Evolutionary conservation across 345 rosid genomes (phyloP).

Genomic region (Populus pruinosa): DNA sequence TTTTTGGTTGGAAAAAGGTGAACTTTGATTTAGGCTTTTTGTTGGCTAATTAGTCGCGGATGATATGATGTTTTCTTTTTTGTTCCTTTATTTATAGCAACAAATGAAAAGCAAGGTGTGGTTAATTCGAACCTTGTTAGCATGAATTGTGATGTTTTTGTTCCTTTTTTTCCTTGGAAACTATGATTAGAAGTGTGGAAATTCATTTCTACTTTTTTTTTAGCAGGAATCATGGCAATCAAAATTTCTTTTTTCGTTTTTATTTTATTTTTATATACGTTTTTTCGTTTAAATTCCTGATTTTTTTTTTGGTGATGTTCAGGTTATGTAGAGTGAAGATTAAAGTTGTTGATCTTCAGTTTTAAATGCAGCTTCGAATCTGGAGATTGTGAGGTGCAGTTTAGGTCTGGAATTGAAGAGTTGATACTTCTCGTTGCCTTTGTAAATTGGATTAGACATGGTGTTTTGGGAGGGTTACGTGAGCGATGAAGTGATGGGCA

Average conservation of each 20-base stretch:
- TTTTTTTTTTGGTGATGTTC: not conserved
- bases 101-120: not conserved
- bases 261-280: not conserved
- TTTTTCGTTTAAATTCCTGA: not conserved
- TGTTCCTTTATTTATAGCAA: not conserved
- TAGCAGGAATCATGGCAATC: not conserved
- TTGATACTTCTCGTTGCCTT: not conserved
- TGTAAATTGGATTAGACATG: conserved; percentile 32
- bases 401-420: not conserved
- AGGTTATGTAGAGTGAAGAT: conserved; percentile 10
- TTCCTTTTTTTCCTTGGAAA: not conserved
- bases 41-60: not conserved
- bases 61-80: not conserved
- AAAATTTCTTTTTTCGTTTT: not conserved
- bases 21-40: not conserved
- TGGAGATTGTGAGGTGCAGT: conserved; percentile 1
- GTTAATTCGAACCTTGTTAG: not conserved
- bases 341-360: not conserved
- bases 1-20: not conserved
- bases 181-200: not conserved
- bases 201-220: not conserved
- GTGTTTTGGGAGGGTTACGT: conserved; percentile 70
- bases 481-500: conserved; percentile 73
- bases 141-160: not conserved
- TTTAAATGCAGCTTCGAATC: conserved; percentile 17